phyloP scores from a whole-genome alignment of 805 yeast species.

The Grigorovia humatica region DNA sequence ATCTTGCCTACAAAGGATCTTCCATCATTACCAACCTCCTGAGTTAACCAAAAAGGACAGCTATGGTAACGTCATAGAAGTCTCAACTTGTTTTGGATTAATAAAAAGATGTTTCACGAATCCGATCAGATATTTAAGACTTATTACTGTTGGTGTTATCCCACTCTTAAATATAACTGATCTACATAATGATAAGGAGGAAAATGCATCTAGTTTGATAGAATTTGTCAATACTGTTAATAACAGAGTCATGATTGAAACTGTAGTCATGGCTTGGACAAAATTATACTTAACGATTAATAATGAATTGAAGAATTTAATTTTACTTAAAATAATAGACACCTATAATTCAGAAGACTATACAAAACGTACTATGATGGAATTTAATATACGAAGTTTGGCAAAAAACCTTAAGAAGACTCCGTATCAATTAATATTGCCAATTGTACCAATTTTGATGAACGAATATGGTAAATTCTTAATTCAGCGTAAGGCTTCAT shows the following conservation, averaged over 20 bases:
- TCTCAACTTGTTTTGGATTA: conserved; percentile 28
- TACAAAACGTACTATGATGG: conserved; percentile 52
- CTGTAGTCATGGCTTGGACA: conserved; percentile 51
- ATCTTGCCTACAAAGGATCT: conserved; percentile 37
- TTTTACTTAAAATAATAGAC: conserved; percentile 55
- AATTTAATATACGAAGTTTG: conserved; percentile 50
- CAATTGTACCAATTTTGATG: conserved; percentile 66
- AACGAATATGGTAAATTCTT: conserved; percentile 49
- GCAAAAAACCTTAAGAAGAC: conserved; percentile 49
- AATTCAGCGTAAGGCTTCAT: conserved; percentile 39
- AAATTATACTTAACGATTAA: conserved; percentile 50
- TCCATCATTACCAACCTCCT: conserved; percentile 45
- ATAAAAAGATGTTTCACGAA: conserved; percentile 32
- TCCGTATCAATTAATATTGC: conserved; percentile 71
- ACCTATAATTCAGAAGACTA: conserved; percentile 54
- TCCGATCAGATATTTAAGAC: conserved; percentile 45
- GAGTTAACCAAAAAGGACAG: conserved; percentile 13
- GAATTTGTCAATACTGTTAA: conserved; percentile 30
- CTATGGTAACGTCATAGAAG: background rate
- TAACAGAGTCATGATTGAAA: conserved; percentile 41
- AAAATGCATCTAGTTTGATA: conserved; percentile 37
- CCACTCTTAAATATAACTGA: conserved; percentile 39
- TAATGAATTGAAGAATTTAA: conserved; percentile 59
- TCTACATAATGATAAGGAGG: conserved; percentile 32
- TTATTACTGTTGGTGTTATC: conserved; percentile 41